These are phyloP conservation scores for Paramecium octaurelia DNA, from an alignment of 73 alveolate genomes.

Conservation along the genomic window DNA sequence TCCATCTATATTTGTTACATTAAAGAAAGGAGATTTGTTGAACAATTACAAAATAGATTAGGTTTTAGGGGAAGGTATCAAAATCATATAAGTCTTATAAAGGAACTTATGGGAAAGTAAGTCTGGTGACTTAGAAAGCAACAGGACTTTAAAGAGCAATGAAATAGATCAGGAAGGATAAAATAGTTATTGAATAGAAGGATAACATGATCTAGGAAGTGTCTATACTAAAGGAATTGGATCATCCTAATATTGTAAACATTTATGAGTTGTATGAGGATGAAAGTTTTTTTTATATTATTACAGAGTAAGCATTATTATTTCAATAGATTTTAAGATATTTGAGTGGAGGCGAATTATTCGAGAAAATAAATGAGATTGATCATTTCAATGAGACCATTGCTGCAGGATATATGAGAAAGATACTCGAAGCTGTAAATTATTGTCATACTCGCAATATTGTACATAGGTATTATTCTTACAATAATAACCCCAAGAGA, in stretches of 20 bases:
- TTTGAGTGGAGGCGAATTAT: constrained; percentile 64
- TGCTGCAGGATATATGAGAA: constrained; percentile 52
- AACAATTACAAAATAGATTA: neutral
- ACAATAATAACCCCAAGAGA: neutral
- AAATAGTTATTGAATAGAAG: neutral
- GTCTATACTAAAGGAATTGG: constrained; percentile 53
- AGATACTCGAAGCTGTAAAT: constrained; percentile 35
- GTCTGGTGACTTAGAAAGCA: constrained; percentile 8
- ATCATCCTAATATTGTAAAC: constrained; percentile 66
- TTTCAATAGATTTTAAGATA: neutral
- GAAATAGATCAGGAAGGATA: constrained; percentile 55
- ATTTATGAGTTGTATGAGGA: constrained; percentile 60
- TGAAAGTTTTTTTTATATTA: constrained; percentile 39
- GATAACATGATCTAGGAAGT: constrained; percentile 56
- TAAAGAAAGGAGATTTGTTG: neutral
- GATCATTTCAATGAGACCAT: constrained; percentile 46
- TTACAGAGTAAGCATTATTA: constrained; percentile 33
- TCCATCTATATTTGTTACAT: constrained; percentile 16
- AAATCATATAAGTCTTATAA: neutral
- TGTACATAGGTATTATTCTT: constrained; percentile 22
- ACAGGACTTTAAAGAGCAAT: constrained; percentile 63
- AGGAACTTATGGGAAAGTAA: constrained; percentile 40
- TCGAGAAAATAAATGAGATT: constrained; percentile 55
- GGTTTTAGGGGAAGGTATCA: constrained; percentile 39
- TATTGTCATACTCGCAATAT: constrained; percentile 48